Conservation (phyloP, 2,329 filamentous ascomycete species). For the Zasmidium angulare region DNA sequence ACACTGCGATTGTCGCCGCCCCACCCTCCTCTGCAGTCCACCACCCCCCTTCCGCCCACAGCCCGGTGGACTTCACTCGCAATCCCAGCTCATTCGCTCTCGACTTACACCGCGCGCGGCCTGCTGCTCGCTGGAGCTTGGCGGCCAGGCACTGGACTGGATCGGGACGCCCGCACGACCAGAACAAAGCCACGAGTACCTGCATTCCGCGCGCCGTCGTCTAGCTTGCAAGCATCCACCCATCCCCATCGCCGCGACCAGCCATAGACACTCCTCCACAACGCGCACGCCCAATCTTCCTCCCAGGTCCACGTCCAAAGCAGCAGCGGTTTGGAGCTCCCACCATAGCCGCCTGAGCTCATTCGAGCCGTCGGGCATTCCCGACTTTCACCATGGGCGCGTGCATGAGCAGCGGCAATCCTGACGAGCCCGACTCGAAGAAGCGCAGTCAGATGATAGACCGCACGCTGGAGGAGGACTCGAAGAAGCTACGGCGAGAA, state of each 20-base stretch:
- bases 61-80: not conserved
- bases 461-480: conserved; percentile 89
- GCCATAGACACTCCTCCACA: not conserved
- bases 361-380: conserved; percentile 26
- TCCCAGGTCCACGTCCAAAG: not conserved
- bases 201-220: conserved; percentile 21
- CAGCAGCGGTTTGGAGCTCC: conserved; percentile 22
- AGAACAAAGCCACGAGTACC: conserved; percentile 16
- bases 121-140: conserved; percentile 8
- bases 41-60: not conserved
- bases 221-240: conserved; percentile 17
- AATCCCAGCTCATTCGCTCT: not conserved
- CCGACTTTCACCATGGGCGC: conserved; percentile 67
- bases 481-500: conserved; percentile 86
- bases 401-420: conserved; percentile 88
- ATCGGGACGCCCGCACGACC: conserved; percentile 4
- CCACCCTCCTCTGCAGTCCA: not conserved
- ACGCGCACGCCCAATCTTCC: not conserved
- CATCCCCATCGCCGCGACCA: conserved; percentile 3
- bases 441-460: conserved; percentile 97
- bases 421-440: conserved; percentile 83
- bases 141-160: not conserved
- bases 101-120: not conserved
- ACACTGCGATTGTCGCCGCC: not conserved
- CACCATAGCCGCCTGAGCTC: conserved; percentile 25